phyloP scores from a whole-genome alignment of 202 grass and related monocot genomes.

The Setaria italica region DNA sequence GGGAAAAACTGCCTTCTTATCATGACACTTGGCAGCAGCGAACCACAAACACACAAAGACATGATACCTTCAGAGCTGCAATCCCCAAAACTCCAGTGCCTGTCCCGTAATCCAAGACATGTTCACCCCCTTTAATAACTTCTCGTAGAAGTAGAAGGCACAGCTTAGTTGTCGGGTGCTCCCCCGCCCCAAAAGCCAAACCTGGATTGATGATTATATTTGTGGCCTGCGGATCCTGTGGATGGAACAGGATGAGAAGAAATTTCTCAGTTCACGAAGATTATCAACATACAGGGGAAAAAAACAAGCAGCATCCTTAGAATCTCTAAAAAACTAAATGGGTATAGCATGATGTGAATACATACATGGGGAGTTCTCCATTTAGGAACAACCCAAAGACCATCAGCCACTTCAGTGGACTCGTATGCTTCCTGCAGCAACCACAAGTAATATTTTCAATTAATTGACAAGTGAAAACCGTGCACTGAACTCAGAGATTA shows the following conservation, averaged over 20 bases:
- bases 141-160: slow-evolving; percentile 76
- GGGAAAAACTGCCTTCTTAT: slow-evolving; percentile 1
- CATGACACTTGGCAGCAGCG: neutral
- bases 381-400: slow-evolving; percentile 91
- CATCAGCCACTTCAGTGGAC: slow-evolving; percentile 69
- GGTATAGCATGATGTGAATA: slow-evolving; percentile 26
- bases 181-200: slow-evolving; percentile 86
- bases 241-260: neutral
- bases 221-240: slow-evolving; percentile 74
- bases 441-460: slow-evolving; percentile 29
- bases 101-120: slow-evolving; percentile 81
- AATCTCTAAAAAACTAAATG: neutral
- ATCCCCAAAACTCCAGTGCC: slow-evolving; percentile 89
- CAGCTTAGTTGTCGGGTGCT: slow-evolving; percentile 87
- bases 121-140: slow-evolving; percentile 73
- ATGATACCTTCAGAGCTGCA: slow-evolving; percentile 80
- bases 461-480: slow-evolving; percentile 37
- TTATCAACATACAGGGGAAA: neutral
- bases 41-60: slow-evolving; percentile 25
- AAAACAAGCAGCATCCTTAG: neutral
- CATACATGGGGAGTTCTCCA: slow-evolving; percentile 84
- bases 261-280: slow-evolving; percentile 8
- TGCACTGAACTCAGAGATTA: slow-evolving; percentile 14
- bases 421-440: slow-evolving; percentile 69
- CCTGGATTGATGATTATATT: slow-evolving; percentile 94